A percentile compares a stretch with the other conserved stretches of the same genome.
Conservation (phyloP, 192 early-diverging fungal species). For the Kickxella alabastrina region DNA sequence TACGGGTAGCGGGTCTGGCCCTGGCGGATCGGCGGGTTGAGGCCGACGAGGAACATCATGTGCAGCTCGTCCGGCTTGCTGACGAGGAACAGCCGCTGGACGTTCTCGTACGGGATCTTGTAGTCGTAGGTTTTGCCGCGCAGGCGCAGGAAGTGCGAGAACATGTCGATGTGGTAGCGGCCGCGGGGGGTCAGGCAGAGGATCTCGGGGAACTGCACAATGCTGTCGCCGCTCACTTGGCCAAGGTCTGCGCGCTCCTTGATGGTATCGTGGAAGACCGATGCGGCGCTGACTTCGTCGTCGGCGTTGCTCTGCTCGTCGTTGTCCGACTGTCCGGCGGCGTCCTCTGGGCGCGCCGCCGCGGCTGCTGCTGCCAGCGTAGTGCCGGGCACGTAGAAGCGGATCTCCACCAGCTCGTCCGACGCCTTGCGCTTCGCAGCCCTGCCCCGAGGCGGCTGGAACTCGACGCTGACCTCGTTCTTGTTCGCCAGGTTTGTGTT, state of each 20-base stretch:
- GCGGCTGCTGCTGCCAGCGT: conserved; percentile 50
- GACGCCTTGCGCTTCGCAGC: conserved; percentile 52
- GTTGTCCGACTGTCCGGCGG: conserved; percentile 38
- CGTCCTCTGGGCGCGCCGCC: conserved; percentile 52
- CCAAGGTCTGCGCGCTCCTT: conserved; percentile 87
- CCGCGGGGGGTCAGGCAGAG: conserved; percentile 90
- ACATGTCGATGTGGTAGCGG: conserved; percentile 94
- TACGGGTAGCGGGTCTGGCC: conserved; percentile 95
- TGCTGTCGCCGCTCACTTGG: conserved; percentile 80
- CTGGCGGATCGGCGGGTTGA: conserved; percentile 94
- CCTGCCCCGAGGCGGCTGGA: conserved; percentile 65
- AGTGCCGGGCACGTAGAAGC: conserved; percentile 88
- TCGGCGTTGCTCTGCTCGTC: conserved; percentile 56
- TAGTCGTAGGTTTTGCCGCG: conserved; percentile 98
- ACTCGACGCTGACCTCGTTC: conserved; percentile 91
- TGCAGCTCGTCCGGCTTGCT: conserved; percentile 93
- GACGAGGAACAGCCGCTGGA: conserved; percentile 82
- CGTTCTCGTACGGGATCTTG: conserved; percentile 84
- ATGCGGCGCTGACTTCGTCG: conserved; percentile 60
- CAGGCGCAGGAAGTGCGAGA: conserved; percentile 82
- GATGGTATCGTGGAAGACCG: conserved; percentile 88
- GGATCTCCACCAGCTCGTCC: conserved; percentile 86
- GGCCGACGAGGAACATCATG: conserved; percentile 87
- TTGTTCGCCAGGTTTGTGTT: conserved; percentile 80
- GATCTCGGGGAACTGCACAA: conserved; percentile 84